Evolutionary conservation across 768 basidiomycete genomes (phyloP).

Genomic region (Termitomyces sp.): DNA sequence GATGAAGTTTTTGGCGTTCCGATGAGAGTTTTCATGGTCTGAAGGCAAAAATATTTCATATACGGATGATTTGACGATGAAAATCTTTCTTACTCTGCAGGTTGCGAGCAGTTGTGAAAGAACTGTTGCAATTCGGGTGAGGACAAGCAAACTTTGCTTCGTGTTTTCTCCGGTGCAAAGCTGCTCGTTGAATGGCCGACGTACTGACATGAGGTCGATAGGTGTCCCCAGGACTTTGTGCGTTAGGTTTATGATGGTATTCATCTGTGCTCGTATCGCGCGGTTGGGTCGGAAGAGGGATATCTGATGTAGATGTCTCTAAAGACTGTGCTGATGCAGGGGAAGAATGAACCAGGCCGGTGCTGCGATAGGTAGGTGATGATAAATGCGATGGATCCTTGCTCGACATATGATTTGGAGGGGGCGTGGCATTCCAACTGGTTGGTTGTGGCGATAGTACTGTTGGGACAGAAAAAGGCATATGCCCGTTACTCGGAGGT

Average conservation of each 20-base stretch:
- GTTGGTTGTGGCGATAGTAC: background rate
- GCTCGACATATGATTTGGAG: background rate
- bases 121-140: background rate
- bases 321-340: background rate
- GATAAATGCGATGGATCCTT: background rate
- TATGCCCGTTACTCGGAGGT: background rate
- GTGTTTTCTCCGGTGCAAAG: conserved; percentile 4
- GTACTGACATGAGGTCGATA: background rate
- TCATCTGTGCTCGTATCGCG: background rate
- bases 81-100: background rate
- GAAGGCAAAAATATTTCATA: background rate
- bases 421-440: background rate
- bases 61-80: background rate
- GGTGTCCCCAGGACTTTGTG: background rate
- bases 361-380: background rate
- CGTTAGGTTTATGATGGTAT: background rate
- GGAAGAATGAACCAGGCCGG: background rate
- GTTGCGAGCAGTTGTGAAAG: conserved; percentile 7
- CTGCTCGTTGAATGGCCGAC: background rate
- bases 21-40: conserved; percentile 16
- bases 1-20: conserved; percentile 5
- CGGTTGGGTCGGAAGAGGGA: background rate
- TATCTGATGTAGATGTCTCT: background rate
- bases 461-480: background rate
- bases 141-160: background rate